A percentile compares a stretch with the other conserved stretches of the same genome.
These are phyloP conservation scores for Moesziomyces sp. DNA, from an alignment of 1,284 basidiomycete genomes.

Conservation along the genomic window DNA sequence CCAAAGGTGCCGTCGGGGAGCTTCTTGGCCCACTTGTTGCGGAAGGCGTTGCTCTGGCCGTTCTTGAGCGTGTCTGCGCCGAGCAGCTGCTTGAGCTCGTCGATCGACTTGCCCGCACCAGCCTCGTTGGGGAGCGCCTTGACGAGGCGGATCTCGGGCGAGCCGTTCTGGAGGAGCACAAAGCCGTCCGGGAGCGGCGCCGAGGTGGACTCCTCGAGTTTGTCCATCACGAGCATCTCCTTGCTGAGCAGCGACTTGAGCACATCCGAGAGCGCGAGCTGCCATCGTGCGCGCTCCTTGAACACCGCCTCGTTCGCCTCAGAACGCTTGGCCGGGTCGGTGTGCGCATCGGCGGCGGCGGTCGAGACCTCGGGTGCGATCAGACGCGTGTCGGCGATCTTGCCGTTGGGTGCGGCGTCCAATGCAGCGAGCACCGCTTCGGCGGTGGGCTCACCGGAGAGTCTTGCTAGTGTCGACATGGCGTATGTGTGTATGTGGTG, in stretches of 20 bases:
- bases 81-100: slow-evolving; percentile 57
- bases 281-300: slow-evolving; percentile 63
- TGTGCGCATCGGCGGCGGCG: slow-evolving; percentile 28
- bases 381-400: slow-evolving; percentile 54
- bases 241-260: slow-evolving; percentile 62
- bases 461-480: slow-evolving; percentile 36
- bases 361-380: slow-evolving; percentile 44
- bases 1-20: slow-evolving; percentile 86
- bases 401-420: slow-evolving; percentile 49
- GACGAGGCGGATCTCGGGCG: slow-evolving; percentile 64
- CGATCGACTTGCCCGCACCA: slow-evolving; percentile 52
- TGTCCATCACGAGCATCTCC: slow-evolving; percentile 58
- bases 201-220: slow-evolving; percentile 54
- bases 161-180: slow-evolving; percentile 50
- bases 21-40: slow-evolving; percentile 95
- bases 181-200: slow-evolving; percentile 47
- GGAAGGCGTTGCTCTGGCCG: slow-evolving; percentile 95
- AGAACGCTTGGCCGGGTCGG: slow-evolving; percentile 49
- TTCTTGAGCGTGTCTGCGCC: slow-evolving; percentile 66
- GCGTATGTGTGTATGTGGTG: background rate
- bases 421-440: slow-evolving; percentile 55
- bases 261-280: slow-evolving; percentile 60
- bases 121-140: slow-evolving; percentile 55
- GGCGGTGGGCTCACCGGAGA: slow-evolving; percentile 47
- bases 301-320: slow-evolving; percentile 55